Conservation (phyloP, 257 asterid genomes). For the Solanum acaule region DNA sequence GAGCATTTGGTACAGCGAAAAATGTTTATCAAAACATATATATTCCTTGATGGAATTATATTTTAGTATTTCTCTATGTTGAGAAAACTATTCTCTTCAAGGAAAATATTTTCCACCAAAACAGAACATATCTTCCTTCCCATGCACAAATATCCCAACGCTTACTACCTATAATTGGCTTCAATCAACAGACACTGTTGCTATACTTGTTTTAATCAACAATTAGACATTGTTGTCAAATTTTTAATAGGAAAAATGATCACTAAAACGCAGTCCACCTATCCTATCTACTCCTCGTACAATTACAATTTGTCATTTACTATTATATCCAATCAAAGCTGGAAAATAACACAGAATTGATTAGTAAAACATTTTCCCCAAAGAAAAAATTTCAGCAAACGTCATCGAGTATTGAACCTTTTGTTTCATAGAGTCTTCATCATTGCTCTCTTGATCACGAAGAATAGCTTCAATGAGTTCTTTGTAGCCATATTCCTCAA, state of each 20-base stretch:
- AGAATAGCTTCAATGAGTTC: conserved; percentile 24
- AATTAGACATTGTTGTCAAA: background rate
- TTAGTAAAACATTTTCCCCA: background rate
- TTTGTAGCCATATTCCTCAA: conserved; percentile 12
- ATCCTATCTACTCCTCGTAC: background rate
- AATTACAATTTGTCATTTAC: background rate
- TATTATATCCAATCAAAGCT: background rate
- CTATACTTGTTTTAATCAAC: background rate
- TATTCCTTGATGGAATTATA: background rate
- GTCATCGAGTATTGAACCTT: background rate
- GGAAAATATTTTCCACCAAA: background rate
- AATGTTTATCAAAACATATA: background rate
- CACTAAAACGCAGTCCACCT: background rate
- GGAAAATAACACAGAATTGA: background rate
- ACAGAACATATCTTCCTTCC: background rate
- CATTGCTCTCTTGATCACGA: conserved; percentile 1
- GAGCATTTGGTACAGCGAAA: background rate
- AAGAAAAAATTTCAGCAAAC: background rate
- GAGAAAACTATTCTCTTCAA: background rate
- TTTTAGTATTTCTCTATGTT: background rate
- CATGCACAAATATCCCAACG: background rate
- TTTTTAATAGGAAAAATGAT: background rate
- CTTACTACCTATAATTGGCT: background rate
- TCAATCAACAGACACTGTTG: background rate
- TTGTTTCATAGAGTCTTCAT: background rate